Base-by-base conservation (phyloP, 306 rosid species). In the Cucumis sativus region DNA sequence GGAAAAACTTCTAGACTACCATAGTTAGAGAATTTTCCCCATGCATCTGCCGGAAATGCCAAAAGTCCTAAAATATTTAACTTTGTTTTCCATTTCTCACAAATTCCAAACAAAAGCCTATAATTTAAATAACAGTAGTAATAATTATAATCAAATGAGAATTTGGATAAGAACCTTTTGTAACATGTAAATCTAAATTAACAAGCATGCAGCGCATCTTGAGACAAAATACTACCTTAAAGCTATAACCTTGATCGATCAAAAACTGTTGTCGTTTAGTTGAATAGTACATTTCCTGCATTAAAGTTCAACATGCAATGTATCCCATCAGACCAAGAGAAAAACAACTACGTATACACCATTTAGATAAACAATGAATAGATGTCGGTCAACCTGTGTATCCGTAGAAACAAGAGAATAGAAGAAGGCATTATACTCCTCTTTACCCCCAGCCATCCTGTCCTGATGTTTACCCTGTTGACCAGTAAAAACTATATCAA, bases 381-480 rank as follows among this genome's bases (percentile, higher is more conserved):
- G 45, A 80, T 40, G 67, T 70, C 64, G 63, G 67, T 70, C 64
- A 58, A 94, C 97, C 92, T 95, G 98, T 61, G 98, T 95, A 84
- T 95, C 98, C 16, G 94, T 95, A 70, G 98, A 95, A 75, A 95
- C 98, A 25, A 95, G 97, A 76, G 98, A 95, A 87, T 95, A 95
- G 82, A 95, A 95, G 79, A 95, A 95, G 20, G 98, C 98, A 86
- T 95, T 95, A 66, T 92, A 92, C 80, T 94, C 98, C 84, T 94
- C 98, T 87, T 94, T 94, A 52, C 97, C 98, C 73, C 98, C 98
- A 23, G 97, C 95, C 98, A 95, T 90, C 88, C 98, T 85, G 80
- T 95, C 98, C 81, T 90, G 93, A 78, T 83, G 89, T 86, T 88
- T 95, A 78, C 98, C 98, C 98, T 95, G 91, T 81, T 63, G 81